phyloP scores from a whole-genome alignment of 202 grass and related monocot genomes.

The Panicum hallii region DNA sequence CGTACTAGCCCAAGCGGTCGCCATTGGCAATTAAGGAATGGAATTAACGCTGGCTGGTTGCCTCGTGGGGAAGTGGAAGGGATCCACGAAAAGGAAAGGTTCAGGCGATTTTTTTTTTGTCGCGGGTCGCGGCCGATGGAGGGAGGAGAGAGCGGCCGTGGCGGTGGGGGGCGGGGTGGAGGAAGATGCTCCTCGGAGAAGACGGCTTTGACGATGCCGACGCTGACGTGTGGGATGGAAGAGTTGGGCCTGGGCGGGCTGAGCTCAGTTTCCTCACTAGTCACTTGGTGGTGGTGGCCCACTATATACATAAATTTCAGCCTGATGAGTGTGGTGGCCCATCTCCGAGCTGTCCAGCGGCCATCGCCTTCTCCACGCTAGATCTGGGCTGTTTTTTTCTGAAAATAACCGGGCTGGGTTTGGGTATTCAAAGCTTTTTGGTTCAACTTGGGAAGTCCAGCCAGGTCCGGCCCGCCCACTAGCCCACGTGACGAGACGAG shows the following conservation, averaged over 20 bases:
- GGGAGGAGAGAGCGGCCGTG: neutral
- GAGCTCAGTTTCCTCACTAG: neutral
- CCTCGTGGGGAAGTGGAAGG: slow-evolving; percentile 3
- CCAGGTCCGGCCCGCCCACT: neutral
- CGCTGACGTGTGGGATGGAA: too few relatives aligned
- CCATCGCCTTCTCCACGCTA: neutral
- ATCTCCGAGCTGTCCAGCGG: neutral
- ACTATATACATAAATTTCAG: neutral
- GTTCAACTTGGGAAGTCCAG: neutral
- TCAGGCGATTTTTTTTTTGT: slow-evolving; percentile 12
- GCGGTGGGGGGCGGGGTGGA: neutral
- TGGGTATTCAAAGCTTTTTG: neutral
- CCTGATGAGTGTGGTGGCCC: neutral
- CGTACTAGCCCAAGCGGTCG: slow-evolving; percentile 23
- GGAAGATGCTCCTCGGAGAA: slow-evolving; percentile 9
- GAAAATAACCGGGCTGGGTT: neutral
- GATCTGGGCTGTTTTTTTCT: neutral
- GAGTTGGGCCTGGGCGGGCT: neutral
- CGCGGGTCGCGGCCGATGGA: neutral
- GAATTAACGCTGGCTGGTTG: slow-evolving; percentile 5
- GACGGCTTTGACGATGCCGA: neutral
- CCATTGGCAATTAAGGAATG: slow-evolving; percentile 48
- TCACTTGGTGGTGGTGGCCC: neutral
- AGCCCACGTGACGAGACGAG: neutral
- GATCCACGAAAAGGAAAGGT: slow-evolving; percentile 15